phyloP scores from a whole-genome alignment of 345 rosid genomes.

The Salix exigua region DNA sequence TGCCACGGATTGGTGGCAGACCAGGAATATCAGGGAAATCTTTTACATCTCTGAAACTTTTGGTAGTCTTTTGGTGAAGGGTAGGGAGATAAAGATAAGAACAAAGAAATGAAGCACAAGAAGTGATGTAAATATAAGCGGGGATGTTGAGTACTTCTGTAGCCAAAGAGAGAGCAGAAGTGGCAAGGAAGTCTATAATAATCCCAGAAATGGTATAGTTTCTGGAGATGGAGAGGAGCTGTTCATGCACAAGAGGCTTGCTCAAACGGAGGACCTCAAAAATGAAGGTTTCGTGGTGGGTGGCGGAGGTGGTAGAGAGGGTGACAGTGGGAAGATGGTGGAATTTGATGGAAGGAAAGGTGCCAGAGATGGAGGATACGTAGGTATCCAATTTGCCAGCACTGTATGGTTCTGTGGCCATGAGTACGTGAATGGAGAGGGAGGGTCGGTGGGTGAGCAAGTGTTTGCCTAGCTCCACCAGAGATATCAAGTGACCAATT shows the following conservation, averaged over 20 bases:
- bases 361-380: conserved; percentile 16
- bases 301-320: neutral
- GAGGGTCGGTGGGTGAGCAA: conserved; percentile 46
- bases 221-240: conserved; percentile 11
- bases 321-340: conserved; percentile 25
- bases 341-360: conserved; percentile 22
- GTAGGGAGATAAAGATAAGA: conserved; percentile 10
- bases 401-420: conserved; percentile 32
- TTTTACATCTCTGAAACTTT: conserved; percentile 15
- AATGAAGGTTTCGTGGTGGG: conserved; percentile 7
- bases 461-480: conserved; percentile 67
- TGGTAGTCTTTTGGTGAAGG: conserved; percentile 1
- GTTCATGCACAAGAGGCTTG: conserved; percentile 19
- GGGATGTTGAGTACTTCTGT: conserved; percentile 26
- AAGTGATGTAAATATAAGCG: conserved; percentile 15
- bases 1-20: conserved; percentile 19
- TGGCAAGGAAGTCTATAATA: conserved; percentile 26
- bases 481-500: conserved; percentile 63
- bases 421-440: conserved; percentile 46
- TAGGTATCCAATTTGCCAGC: conserved; percentile 39
- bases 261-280: conserved; percentile 11
- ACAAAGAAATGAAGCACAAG: conserved; percentile 8
- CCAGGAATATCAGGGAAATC: conserved; percentile 24
- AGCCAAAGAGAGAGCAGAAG: conserved; percentile 10
- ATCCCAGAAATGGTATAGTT: conserved; percentile 13